Evolutionary conservation across 768 basidiomycete species (phyloP), one percentile per base, ranked within the genome.

Genomic region (Dioszegia aurantiaca): DNA sequence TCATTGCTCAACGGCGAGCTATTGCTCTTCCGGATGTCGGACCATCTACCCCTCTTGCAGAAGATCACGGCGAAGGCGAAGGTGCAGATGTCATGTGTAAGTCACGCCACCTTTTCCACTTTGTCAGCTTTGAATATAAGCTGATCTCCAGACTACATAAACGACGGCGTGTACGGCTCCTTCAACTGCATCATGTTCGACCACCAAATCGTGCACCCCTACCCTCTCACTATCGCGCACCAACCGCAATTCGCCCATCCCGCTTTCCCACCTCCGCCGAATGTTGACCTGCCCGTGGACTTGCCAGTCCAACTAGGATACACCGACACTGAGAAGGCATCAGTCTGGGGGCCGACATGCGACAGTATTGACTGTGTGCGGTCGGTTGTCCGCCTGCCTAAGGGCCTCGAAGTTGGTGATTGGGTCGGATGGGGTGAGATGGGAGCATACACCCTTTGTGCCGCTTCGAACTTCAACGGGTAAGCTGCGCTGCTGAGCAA

Each of bases 401-500:
- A 77, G 28, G 82, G 82, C 1, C 81, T 98, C 53, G 82, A 83
- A 59, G 91, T 95, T 6, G 95, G 95, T 6, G 95, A 99, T 75
- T 99, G 95, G 95, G 83, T 99, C 17, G 89, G 87, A n/a, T 99
- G 93, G 79, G 86, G 87, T 56, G 86, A 90, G 74, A 98, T 99
- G 95, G 95, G 95, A 28, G 95, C 95, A 30, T 99, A 99, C 79
- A 98, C 95, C n/a, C 80, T 91, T 59, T 95, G 92, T 72, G 95
- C 95, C 0, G 91, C 95, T 53, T 91, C 89, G 78, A 87, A 86
- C 79, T 97, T 97, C 81, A 94, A 93, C 72, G 90, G 90, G 54
- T 73, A 39, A 58, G 64, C 59, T 19, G 2, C 31, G 36, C 24
- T n/a, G 5, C 55, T 21, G 44, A 37, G n/a, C 21, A 37, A 8